These are phyloP conservation scores for Clonostachys rosea DNA, from an alignment of 2,329 filamentous ascomycete genomes.

Conservation along the genomic window DNA sequence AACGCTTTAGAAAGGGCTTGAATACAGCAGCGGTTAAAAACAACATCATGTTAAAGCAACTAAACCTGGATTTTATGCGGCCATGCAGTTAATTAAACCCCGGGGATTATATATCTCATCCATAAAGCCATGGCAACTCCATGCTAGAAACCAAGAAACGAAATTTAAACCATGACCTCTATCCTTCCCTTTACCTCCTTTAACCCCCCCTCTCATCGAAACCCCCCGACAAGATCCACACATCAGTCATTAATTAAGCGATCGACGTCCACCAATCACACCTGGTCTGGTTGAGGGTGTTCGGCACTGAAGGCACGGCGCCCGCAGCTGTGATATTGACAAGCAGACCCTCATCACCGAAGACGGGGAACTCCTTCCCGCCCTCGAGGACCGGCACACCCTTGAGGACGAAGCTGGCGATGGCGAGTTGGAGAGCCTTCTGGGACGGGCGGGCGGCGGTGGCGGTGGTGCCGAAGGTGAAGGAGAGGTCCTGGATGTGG, in stretches of 20 bases:
- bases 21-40: too few relatives aligned
- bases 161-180: too few relatives aligned
- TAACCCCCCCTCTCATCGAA: too few relatives aligned
- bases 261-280: constrained; percentile 5
- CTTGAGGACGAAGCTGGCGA: constrained; percentile 4
- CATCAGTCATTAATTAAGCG: not conserved
- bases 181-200: too few relatives aligned
- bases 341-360: not conserved
- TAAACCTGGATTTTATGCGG: too few relatives aligned
- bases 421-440: constrained; percentile 1
- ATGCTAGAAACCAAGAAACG: too few relatives aligned
- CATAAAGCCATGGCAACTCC: too few relatives aligned
- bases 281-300: constrained; percentile 3
- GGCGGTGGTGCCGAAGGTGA: constrained; percentile 4
- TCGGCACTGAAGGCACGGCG: not conserved
- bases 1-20: too few relatives aligned
- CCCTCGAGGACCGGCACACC: not conserved
- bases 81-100: too few relatives aligned
- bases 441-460: constrained; percentile 1
- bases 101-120: too few relatives aligned
- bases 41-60: too few relatives aligned
- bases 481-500: constrained; percentile 6
- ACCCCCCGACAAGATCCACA: too few relatives aligned
- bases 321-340: constrained; percentile 3
- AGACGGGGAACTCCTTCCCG: constrained; percentile 1